Evolutionary conservation across 2,329 filamentous ascomycete genomes (phyloP).

Genomic region (Blastomyces parvus): DNA sequence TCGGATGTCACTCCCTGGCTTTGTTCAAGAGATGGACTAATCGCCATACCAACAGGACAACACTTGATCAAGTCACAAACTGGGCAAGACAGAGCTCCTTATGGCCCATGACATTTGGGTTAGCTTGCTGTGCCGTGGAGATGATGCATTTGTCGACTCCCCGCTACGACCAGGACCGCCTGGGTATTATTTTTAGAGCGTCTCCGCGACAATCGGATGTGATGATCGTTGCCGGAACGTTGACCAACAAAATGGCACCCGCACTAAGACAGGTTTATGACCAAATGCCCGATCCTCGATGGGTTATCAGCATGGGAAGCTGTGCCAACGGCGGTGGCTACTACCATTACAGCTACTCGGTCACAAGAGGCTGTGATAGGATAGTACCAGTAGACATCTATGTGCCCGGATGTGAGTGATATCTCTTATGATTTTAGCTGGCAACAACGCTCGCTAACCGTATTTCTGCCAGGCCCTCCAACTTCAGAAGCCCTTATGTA

Average conservation of each 20-base stretch:
- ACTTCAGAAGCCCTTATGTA: conserved; percentile 50
- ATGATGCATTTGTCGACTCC: conserved; percentile 93
- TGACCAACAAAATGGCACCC: conserved; percentile 91
- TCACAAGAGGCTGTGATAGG: conserved; percentile 66
- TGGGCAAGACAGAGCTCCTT: conserved; percentile 81
- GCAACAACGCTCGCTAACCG: not conserved
- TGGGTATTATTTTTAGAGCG: conserved; percentile 81
- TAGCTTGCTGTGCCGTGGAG: conserved; percentile 83
- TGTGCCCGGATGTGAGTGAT: conserved; percentile 64
- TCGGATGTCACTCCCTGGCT: not conserved
- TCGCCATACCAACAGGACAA: conserved; percentile 25
- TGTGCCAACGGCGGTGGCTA: conserved; percentile 81
- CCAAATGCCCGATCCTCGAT: conserved; percentile 88
- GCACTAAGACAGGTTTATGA: conserved; percentile 83
- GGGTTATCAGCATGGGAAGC: conserved; percentile 79
- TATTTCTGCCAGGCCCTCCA: conserved; percentile 34
- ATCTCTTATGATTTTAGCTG: not conserved
- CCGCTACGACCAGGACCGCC: conserved; percentile 79
- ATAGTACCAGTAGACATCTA: conserved; percentile 79
- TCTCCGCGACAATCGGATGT: conserved; percentile 79
- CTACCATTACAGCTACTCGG: conserved; percentile 79
- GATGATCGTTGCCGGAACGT: conserved; percentile 82
- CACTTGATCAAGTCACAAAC: conserved; percentile 65
- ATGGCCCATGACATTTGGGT: conserved; percentile 87
- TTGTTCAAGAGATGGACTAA: conserved; percentile 2